Conservation (phyloP, 176 grass and related monocot genomes). For the Musa beccarii region DNA sequence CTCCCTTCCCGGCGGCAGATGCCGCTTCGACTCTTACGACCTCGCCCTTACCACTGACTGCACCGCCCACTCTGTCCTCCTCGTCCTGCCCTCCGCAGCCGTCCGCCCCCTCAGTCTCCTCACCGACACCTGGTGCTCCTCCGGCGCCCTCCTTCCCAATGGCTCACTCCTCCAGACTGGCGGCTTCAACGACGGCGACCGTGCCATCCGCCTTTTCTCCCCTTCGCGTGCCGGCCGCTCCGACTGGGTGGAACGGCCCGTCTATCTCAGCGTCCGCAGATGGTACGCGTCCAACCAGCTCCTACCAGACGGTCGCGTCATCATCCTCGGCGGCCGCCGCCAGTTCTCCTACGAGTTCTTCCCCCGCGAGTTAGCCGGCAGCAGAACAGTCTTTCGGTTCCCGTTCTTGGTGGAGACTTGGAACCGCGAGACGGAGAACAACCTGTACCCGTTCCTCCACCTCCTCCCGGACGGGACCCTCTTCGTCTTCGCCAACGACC, state of each 20-base stretch:
- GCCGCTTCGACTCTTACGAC: neutral
- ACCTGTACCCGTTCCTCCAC: conserved; percentile 91
- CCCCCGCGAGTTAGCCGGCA: conserved; percentile 17
- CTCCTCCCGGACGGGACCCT: conserved; percentile 68
- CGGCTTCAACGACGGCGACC: conserved; percentile 64
- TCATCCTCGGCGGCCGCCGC: conserved; percentile 55
- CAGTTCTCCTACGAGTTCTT: conserved; percentile 84
- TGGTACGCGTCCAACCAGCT: conserved; percentile 62
- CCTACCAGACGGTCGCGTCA: conserved; percentile 54
- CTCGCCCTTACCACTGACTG: conserved; percentile 25
- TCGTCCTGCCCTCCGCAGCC: conserved; percentile 29
- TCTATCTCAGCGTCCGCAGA: conserved; percentile 25
- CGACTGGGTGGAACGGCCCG: conserved; percentile 49
- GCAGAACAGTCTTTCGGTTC: conserved; percentile 29
- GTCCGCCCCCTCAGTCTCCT: conserved; percentile 41
- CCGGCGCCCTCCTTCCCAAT: conserved; percentile 59
- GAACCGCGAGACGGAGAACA: conserved; percentile 56
- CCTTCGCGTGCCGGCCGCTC: conserved; percentile 5
- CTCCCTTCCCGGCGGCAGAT: conserved; percentile 26
- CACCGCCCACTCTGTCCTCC: conserved; percentile 67
- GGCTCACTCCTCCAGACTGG: conserved; percentile 73
- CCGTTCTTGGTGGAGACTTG: conserved; percentile 67
- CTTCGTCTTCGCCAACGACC: conserved; percentile 79
- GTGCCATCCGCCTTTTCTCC: conserved; percentile 56
- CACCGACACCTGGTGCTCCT: conserved; percentile 88